These are phyloP conservation scores for Annulohypoxylon moriforme DNA, from an alignment of 495 filamentous ascomycete genomes.

Conservation along the genomic window DNA sequence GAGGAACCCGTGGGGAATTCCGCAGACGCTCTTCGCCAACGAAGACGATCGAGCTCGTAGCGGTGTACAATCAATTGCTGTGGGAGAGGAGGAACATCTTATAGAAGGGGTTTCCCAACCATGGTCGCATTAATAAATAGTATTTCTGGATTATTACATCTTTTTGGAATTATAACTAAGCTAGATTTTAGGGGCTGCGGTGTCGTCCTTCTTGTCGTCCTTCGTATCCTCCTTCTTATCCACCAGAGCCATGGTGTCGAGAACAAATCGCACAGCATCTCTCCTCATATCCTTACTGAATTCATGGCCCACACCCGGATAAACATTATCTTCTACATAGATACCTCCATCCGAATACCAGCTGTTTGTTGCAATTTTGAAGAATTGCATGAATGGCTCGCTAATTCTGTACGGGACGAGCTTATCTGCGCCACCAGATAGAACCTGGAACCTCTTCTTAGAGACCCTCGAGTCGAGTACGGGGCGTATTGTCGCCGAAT, in stretches of 20 bases:
- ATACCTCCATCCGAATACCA: constrained; percentile 71
- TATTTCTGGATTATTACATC: not conserved
- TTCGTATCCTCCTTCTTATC: constrained; percentile 20
- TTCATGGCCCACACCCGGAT: constrained; percentile 76
- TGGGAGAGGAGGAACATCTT: constrained; percentile 50
- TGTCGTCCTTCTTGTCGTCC: constrained; percentile 17
- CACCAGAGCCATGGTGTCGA: constrained; percentile 57
- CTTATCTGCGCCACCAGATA: constrained; percentile 82
- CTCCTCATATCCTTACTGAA: constrained; percentile 77
- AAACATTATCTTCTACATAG: constrained; percentile 77
- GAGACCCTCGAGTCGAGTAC: constrained; percentile 64
- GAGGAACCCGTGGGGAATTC: constrained; percentile 61
- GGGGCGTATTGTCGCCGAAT: constrained; percentile 56
- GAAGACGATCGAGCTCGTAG: constrained; percentile 52
- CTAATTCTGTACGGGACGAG: constrained; percentile 81
- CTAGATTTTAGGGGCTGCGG: constrained; percentile 38
- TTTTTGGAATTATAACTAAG: not conserved
- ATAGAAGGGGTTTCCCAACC: constrained; percentile 48
- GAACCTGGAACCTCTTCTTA: constrained; percentile 80
- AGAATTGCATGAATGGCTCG: constrained; percentile 75
- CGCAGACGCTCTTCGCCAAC: constrained; percentile 53
- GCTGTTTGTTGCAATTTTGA: constrained; percentile 69
- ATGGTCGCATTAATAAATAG: constrained; percentile 44
- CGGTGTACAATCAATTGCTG: constrained; percentile 44
- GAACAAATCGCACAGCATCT: constrained; percentile 75